Conservation (phyloP, 495 filamentous ascomycete species). For the Xylaria curta region DNA sequence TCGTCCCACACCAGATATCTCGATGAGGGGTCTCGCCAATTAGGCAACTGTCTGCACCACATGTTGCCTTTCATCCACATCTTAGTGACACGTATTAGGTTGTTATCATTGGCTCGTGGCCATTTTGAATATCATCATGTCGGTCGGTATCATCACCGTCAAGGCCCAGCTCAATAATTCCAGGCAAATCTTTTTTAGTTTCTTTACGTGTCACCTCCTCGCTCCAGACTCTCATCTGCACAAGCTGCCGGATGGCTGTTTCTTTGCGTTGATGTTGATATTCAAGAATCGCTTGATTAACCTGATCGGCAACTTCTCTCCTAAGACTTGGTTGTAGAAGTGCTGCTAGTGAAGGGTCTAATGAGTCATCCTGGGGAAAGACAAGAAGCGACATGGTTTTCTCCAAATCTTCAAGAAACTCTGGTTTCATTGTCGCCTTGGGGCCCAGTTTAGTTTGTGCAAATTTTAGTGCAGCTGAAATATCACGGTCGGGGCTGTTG, state of each 20-base stretch:
- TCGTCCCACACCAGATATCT: not conserved
- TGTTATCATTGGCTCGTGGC: conserved; percentile 68
- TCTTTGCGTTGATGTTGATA: conserved; percentile 74
- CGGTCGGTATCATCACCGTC: conserved; percentile 51
- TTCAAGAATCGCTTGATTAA: conserved; percentile 85
- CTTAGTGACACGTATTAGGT: conserved; percentile 34
- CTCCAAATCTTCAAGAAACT: conserved; percentile 88
- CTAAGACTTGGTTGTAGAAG: conserved; percentile 84
- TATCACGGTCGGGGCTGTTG: conserved; percentile 62
- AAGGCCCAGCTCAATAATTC: conserved; percentile 74
- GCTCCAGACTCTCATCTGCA: conserved; percentile 83
- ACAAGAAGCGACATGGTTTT: conserved; percentile 91
- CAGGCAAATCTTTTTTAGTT: conserved; percentile 76
- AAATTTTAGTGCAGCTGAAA: conserved; percentile 83
- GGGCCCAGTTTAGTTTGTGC: conserved; percentile 87
- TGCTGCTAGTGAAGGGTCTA: conserved; percentile 75
- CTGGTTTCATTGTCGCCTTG: conserved; percentile 77
- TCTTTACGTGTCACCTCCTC: conserved; percentile 74
- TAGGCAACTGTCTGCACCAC: not conserved
- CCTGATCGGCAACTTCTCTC: conserved; percentile 75
- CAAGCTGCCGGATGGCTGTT: conserved; percentile 78
- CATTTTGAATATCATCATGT: conserved; percentile 41
- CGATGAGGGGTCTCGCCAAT: not conserved
- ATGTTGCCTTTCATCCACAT: not conserved
- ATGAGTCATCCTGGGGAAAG: conserved; percentile 73